Evolutionary conservation across 2,329 filamentous ascomycete species (phyloP).

Genomic region (Aureobasidium lini): DNA sequence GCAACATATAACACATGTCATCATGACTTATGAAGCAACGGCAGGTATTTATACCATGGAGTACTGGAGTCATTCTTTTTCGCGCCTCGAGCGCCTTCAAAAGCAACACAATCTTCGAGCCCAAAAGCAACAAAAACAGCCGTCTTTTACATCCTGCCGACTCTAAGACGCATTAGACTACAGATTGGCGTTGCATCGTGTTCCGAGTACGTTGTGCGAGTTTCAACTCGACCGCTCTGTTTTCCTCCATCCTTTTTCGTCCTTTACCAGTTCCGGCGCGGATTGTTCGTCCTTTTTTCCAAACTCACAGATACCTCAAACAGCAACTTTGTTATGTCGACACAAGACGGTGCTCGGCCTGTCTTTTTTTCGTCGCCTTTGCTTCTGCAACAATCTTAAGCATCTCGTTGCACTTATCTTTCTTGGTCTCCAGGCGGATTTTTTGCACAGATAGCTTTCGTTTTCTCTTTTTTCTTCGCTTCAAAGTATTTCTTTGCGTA

Average conservation of each 20-base stretch:
- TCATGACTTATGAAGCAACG: conserved; percentile 12
- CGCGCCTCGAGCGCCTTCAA: neutral
- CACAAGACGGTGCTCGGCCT: neutral
- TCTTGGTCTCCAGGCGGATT: neutral
- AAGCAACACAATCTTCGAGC: neutral
- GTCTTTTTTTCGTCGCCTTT: neutral
- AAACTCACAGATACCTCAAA: conserved; percentile 12
- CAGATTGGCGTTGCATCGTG: neutral
- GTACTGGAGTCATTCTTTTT: conserved; percentile 2
- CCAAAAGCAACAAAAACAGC: conserved; percentile 4
- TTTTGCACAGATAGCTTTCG: neutral
- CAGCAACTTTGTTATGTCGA: conserved; percentile 6
- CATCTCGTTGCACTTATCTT: neutral
- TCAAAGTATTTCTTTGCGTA: neutral
- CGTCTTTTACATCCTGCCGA: neutral
- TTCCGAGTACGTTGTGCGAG: neutral
- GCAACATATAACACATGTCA: conserved; percentile 9
- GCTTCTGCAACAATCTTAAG: neutral
- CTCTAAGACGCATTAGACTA: neutral
- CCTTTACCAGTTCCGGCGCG: neutral
- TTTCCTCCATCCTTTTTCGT: neutral
- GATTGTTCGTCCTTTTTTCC: neutral
- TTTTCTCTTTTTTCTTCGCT: neutral
- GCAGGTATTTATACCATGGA: conserved; percentile 1
- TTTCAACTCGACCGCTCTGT: neutral